Conservation (phyloP, 129 eudicot species). For the Pulicaria dysenterica region DNA sequence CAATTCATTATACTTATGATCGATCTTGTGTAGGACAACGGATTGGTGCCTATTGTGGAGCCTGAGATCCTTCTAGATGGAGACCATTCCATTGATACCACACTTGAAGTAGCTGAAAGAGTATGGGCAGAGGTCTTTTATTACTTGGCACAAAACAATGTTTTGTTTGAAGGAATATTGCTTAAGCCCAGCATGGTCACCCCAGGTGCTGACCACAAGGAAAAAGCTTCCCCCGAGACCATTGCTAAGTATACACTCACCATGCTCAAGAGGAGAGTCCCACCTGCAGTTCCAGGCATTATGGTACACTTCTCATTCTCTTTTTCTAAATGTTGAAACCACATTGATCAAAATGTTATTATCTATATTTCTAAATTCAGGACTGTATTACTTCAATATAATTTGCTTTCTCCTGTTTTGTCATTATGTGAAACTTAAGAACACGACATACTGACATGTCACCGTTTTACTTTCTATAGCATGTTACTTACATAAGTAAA, state of each 20-base stretch:
- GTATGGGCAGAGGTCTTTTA: slow-evolving; percentile 95
- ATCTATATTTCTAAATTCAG: not conserved
- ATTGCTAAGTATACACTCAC: slow-evolving; percentile 77
- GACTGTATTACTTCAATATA: not conserved
- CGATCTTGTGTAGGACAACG: slow-evolving; percentile 64
- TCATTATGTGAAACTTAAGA: not conserved
- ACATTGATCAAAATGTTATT: too few species aligned
- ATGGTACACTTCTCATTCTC: slow-evolving; percentile 48
- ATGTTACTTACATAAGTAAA: too few species aligned
- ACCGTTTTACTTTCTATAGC: not conserved
- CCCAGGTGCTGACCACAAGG: slow-evolving; percentile 91
- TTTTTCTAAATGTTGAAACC: too few species aligned
- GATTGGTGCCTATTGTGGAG: slow-evolving; percentile 96
- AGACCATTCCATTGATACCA: slow-evolving; percentile 84
- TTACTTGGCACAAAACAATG: slow-evolving; percentile 89
- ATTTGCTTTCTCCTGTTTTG: not conserved
- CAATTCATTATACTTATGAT: not conserved
- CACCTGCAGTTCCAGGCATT: slow-evolving; percentile 95
- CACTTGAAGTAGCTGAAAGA: slow-evolving; percentile 84
- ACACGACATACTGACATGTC: not conserved
- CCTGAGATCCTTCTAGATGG: slow-evolving; percentile 98
- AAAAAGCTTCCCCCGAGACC: slow-evolving; percentile 83
- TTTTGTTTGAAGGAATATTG: slow-evolving; percentile 73
- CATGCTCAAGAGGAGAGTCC: slow-evolving; percentile 94
- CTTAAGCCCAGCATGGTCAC: slow-evolving; percentile 94